These are phyloP conservation scores for Crithidia fasciculata DNA, from an alignment of 208 protist species.

Conservation along the genomic window DNA sequence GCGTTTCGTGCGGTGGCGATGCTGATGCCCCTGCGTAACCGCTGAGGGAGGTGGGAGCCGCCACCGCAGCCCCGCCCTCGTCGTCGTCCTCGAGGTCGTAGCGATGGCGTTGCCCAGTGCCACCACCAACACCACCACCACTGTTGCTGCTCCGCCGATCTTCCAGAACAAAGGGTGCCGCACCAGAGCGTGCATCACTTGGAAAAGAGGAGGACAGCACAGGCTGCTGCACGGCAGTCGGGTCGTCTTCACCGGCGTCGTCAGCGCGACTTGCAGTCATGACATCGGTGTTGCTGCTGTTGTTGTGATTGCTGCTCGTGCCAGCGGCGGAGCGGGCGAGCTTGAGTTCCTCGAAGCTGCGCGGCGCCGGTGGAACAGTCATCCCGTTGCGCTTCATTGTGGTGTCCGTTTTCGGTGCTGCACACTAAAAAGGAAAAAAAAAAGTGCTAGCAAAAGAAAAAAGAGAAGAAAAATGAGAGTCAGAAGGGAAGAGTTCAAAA, in stretches of 20 bases:
- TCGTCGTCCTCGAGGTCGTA: constrained; percentile 12
- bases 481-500: constrained; percentile 13
- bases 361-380: constrained; percentile 9
- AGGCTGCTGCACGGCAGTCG: not conserved
- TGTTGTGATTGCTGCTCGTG: constrained; percentile 6
- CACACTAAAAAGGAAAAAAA: constrained; percentile 11
- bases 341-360: constrained; percentile 25
- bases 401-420: not conserved
- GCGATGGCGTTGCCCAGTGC: not conserved
- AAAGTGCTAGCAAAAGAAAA: not conserved
- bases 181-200: no score
- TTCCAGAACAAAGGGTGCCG: not conserved
- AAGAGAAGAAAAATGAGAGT: not conserved
- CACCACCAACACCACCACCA: not conserved
- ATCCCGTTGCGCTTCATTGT: constrained; percentile 23
- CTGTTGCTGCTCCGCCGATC: no score
- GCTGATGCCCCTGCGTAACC: not conserved
- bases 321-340: constrained; percentile 3
- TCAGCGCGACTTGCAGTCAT: not conserved
- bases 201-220: not conserved
- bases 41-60: not conserved
- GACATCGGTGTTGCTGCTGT: not conserved
- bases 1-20: not conserved
- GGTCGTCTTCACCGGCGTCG: no score
- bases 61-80: not conserved